Conservation (phyloP, 2,329 filamentous ascomycete species). For the Nothomitra cinnamomea region DNA sequence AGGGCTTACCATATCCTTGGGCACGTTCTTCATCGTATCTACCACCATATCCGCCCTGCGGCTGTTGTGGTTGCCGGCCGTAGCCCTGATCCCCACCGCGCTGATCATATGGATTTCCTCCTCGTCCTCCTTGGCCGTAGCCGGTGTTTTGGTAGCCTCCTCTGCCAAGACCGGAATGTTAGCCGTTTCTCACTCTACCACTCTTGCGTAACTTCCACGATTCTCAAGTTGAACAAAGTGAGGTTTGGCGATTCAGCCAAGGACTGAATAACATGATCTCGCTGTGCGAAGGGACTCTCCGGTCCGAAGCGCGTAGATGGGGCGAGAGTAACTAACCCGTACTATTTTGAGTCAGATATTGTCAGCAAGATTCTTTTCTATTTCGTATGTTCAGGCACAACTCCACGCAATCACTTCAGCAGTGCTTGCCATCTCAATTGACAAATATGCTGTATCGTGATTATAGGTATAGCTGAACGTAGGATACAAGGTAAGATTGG, state of each 20-base stretch:
- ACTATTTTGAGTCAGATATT: slow-evolving; percentile 23
- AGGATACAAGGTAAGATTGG: not conserved
- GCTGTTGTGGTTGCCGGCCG: slow-evolving; percentile 17
- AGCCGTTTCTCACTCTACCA: slow-evolving; percentile 6
- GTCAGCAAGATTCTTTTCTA: not conserved
- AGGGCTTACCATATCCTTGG: slow-evolving; percentile 14
- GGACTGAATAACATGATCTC: not conserved
- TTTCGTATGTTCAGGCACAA: not conserved
- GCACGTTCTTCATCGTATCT: slow-evolving; percentile 20
- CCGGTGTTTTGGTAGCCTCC: slow-evolving; percentile 34
- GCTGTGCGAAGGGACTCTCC: not conserved
- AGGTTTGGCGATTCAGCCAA: too few relatives aligned
- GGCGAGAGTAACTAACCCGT: slow-evolving; percentile 31
- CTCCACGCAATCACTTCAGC: not conserved
- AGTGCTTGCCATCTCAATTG: not conserved
- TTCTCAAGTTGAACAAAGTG: too few relatives aligned
- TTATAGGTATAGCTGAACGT: not conserved
- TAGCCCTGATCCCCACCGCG: slow-evolving; percentile 15
- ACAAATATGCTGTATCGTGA: not conserved
- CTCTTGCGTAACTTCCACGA: not conserved
- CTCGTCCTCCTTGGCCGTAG: slow-evolving; percentile 31
- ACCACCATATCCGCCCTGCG: slow-evolving; percentile 15
- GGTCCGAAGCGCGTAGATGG: not conserved
- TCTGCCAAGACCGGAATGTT: slow-evolving; percentile 8
- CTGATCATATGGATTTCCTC: slow-evolving; percentile 14